Evolutionary conservation across 2,329 filamentous ascomycete genomes (phyloP).

Genomic region (Fusarium xylarioides): DNA sequence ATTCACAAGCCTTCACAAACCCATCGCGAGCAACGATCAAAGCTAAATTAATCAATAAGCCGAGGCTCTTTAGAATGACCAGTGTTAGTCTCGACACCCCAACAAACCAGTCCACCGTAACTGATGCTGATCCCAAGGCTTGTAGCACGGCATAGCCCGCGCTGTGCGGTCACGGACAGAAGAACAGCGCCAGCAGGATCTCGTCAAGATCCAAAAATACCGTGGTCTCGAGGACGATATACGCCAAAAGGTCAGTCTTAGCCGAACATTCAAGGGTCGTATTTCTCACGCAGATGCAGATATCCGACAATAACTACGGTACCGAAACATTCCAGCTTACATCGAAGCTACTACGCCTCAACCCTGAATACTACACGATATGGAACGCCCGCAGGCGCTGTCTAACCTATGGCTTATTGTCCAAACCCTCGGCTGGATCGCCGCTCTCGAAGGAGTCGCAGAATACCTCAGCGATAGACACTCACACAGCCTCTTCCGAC

Average conservation of each 20-base stretch:
- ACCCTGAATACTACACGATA: slow-evolving; percentile 90
- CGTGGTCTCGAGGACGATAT: slow-evolving; percentile 74
- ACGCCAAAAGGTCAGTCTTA: slow-evolving; percentile 65
- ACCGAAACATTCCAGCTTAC: slow-evolving; percentile 71
- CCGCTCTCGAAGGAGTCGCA: slow-evolving; percentile 64
- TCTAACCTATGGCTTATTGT: slow-evolving; percentile 68
- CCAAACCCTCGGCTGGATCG: slow-evolving; percentile 59
- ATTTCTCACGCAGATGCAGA: slow-evolving; percentile 39
- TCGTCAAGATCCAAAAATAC: slow-evolving; percentile 80
- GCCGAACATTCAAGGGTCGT: background rate
- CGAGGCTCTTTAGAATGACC: slow-evolving; percentile 29
- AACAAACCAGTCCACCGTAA: slow-evolving; percentile 7
- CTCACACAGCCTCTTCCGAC: slow-evolving; percentile 70
- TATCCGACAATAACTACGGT: slow-evolving; percentile 58
- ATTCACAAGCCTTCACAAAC: slow-evolving; percentile 1
- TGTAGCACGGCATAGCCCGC: slow-evolving; percentile 85
- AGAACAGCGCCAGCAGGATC: slow-evolving; percentile 75
- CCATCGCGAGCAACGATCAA: background rate
- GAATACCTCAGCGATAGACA: slow-evolving; percentile 63
- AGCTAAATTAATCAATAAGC: background rate
- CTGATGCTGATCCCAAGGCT: slow-evolving; percentile 40
- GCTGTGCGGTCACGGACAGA: slow-evolving; percentile 69
- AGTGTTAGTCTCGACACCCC: slow-evolving; percentile 29
- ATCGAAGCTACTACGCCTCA: slow-evolving; percentile 76
- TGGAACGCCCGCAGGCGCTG: slow-evolving; percentile 87